Base-by-base conservation (phyloP, 257 asterid genomes). In the Solanum virginianum region DNA sequence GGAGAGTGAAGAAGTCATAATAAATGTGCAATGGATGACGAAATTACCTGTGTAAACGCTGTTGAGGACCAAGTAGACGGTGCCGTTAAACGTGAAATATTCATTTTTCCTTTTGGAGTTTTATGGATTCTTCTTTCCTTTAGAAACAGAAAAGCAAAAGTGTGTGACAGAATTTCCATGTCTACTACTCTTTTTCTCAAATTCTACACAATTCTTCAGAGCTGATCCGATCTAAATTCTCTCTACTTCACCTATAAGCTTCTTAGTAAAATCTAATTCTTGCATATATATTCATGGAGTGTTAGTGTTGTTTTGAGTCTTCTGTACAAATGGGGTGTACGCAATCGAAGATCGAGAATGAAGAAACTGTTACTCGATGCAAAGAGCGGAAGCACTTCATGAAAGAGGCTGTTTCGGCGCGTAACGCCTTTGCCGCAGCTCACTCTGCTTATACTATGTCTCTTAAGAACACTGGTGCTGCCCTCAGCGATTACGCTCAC, bases 341-440 rank as follows among this genome's bases (percentile, higher is more conserved):
- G 56, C 98, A 97, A 84, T 94, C 98, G 49, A 95, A 92, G 92
- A 94, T 97, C 96, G 98, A 97, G 87, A 93, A 92, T 88, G 96
- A 97, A 71, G 99, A 97, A 90, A 90, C 94, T 12, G 98, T 97
- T 20, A 88, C 85, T 12, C 90, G 99, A 92, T 97, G 98, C 92
- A 95, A 88, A 88, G 98, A 97, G n/a, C 93, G 98, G 18, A 94
- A 90, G 90, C 92, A 69, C 75, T 69, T 84, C 87, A 97, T 97
- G 98, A 95, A 94, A 85, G 93, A 92, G 10, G 97, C 98, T 29
- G 98, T 97, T 74, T 88, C 92, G 60, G 88, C 92, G 18, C 90
- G 99, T 18, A 97, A 97, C 91, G 97, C 95, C 83, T 97, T 97
- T 86, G 96, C 99, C 6, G 97, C 98, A 3, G 98, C 99, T 8